These are phyloP conservation scores for Termitomyces sp. DNA, from an alignment of 1,284 basidiomycete genomes.

Conservation along the genomic window DNA sequence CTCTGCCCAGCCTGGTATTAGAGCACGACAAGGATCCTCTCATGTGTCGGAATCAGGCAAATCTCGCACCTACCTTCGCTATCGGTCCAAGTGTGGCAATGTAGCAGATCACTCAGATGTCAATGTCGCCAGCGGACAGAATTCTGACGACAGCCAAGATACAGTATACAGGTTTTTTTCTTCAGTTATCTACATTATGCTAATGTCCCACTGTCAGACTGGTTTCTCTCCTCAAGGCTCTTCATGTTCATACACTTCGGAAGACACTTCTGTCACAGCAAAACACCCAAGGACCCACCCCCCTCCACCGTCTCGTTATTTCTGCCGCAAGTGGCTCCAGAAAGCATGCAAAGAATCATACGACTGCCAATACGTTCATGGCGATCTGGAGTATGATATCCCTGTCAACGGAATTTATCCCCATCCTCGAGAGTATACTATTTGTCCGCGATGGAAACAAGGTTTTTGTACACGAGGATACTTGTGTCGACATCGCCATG, in stretches of 20 bases:
- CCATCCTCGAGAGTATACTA: background rate
- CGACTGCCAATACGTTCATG: constrained; percentile 14
- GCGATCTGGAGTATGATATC: constrained; percentile 12
- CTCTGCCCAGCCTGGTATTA: background rate
- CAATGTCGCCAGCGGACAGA: constrained; percentile 3
- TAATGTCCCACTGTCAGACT: background rate
- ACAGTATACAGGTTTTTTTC: background rate
- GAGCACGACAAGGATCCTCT: no score
- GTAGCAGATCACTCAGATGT: background rate
- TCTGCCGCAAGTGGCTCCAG: constrained; percentile 18
- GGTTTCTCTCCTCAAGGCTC: constrained; percentile 10
- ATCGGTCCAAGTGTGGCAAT: constrained; percentile 2
- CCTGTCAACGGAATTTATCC: constrained; percentile 10
- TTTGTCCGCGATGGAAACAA: background rate
- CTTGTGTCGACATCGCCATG: constrained; percentile 9
- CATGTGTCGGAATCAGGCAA: background rate
- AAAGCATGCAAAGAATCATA: constrained; percentile 14
- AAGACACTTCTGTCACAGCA: background rate
- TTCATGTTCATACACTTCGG: background rate
- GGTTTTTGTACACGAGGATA: constrained; percentile 9
- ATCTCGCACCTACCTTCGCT: constrained; percentile 1
- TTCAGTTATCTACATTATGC: background rate
- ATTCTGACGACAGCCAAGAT: constrained; percentile 7
- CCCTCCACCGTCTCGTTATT: constrained; percentile 3
- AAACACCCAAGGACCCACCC: background rate